Percentiles rank a stretch among this genome's conserved stretches.
These are phyloP conservation scores for Bolboschoenus planiculmis DNA, from an alignment of 176 grass and related monocot species.

Conservation along the genomic window DNA sequence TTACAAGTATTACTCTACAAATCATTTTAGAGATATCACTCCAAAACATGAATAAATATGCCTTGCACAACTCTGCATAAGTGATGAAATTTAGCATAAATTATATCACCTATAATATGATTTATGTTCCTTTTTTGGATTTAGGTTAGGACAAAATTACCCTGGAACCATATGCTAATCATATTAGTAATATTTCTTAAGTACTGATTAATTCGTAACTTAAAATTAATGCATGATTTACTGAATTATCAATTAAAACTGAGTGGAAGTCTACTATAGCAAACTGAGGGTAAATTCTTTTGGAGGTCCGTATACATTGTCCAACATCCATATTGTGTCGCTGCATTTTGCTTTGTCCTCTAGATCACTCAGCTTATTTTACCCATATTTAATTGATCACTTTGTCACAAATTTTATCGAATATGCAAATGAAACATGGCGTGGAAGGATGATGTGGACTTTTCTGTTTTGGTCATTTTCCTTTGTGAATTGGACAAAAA, in stretches of 20 bases:
- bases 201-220: not conserved
- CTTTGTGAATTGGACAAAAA: not conserved
- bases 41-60: no score
- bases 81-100: no score
- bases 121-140: not conserved
- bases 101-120: no score
- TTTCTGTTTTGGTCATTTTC: not conserved
- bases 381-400: not conserved
- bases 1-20: no score
- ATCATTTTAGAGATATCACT: no score
- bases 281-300: not conserved
- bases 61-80: no score
- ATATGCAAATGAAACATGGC: not conserved
- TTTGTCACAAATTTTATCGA: not conserved
- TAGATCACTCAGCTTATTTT: not conserved
- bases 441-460: not conserved
- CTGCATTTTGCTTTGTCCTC: not conserved
- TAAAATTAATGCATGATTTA: not conserved
- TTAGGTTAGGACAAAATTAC: not conserved
- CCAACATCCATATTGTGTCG: not conserved
- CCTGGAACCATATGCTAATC: not conserved
- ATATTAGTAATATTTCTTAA: not conserved
- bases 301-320: not conserved
- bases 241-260: not conserved
- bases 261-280: not conserved